Evolutionary conservation across 2,329 filamentous ascomycete species (phyloP).

Genomic region (Chaetothyriales sp.): DNA sequence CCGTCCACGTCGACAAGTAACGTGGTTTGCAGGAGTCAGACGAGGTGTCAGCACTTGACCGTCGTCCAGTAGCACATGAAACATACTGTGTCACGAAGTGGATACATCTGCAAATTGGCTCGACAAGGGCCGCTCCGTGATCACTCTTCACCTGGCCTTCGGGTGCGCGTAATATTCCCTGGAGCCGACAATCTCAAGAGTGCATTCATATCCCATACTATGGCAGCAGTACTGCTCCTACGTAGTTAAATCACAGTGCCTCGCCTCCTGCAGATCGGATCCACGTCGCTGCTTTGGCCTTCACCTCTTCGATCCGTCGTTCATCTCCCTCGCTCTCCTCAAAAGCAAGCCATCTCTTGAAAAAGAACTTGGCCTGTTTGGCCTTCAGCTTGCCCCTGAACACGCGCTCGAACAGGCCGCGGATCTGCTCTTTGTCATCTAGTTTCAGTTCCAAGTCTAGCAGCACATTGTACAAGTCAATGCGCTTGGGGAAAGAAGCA

Average conservation of each 20-base stretch:
- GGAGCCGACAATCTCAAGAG: too few species aligned
- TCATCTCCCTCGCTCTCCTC: conserved; percentile 60
- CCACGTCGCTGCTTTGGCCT: conserved; percentile 45
- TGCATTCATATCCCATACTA: background rate
- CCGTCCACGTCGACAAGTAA: too few species aligned
- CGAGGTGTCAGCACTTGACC: too few species aligned
- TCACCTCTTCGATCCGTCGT: conserved; percentile 58
- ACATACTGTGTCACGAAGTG: too few species aligned
- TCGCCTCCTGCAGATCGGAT: conserved; percentile 2
- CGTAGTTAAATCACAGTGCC: too few species aligned
- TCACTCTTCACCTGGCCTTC: too few species aligned
- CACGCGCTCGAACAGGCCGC: conserved; percentile 72
- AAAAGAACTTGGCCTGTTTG: conserved; percentile 72
- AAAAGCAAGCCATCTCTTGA: conserved; percentile 83
- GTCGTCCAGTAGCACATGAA: too few species aligned
- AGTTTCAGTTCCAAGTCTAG: conserved; percentile 65
- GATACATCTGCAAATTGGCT: too few species aligned
- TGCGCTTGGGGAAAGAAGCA: conserved; percentile 71
- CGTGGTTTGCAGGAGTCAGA: too few species aligned
- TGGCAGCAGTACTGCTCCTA: background rate
- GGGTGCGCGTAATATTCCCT: too few species aligned
- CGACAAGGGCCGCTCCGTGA: too few species aligned
- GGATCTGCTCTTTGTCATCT: conserved; percentile 49
- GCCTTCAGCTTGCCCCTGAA: conserved; percentile 53
- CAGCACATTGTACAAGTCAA: conserved; percentile 86